Base-by-base conservation (phyloP, 2,329 filamentous ascomycete species). In the Magnaporthiopsis incrustans region DNA sequence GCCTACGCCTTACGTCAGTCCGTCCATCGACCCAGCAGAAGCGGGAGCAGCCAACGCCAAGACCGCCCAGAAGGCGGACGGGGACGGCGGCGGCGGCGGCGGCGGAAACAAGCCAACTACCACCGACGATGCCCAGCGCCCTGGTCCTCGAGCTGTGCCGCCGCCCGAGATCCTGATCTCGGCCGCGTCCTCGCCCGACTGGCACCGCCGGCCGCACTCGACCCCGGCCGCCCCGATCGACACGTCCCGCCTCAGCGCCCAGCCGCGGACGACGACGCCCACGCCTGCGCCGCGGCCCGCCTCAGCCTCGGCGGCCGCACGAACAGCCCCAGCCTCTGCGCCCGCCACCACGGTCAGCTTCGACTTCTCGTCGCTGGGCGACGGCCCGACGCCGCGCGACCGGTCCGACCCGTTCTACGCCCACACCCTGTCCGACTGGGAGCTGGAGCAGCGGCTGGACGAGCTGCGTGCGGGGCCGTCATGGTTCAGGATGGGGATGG, bases 381-480 rank as follows among this genome's bases (percentile, higher is more conserved):
- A 63, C 62, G 62, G 56, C 7, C 38, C 44, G 1, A 58, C 30
- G 58, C 58, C 56, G 10, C 62, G 62, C 33, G 62, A 63, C 57
- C 35, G 59, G 57, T 59, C 56, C 12, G 62, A 63, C 38, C 62
- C 62, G 7, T 63, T 63, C 53, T 63, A 63, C 57, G n/a, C 57
- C 18, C 62, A 63, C 33, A 32, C 30, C 33, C 4, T 63, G 7
- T 59, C 56, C 11, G 62, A 63, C 3, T 30, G 33, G 62, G 62
- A 59, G 32, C 57, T 63, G n/a, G 62, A 63, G 62, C 33, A 58
- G 62, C 57, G 60, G 3, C 50, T 61, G 14, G 27, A 63, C 12
- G 61, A 57, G 61, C 50, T 44, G n/a, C 53, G 56, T 15, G 18
- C 25, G 7, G 27, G 44, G 44, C 44, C 44, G 44, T 22, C 44